phyloP scores from a whole-genome alignment of 371 early-diverging fungal genomes.

The Lichtheimia ramosa region DNA sequence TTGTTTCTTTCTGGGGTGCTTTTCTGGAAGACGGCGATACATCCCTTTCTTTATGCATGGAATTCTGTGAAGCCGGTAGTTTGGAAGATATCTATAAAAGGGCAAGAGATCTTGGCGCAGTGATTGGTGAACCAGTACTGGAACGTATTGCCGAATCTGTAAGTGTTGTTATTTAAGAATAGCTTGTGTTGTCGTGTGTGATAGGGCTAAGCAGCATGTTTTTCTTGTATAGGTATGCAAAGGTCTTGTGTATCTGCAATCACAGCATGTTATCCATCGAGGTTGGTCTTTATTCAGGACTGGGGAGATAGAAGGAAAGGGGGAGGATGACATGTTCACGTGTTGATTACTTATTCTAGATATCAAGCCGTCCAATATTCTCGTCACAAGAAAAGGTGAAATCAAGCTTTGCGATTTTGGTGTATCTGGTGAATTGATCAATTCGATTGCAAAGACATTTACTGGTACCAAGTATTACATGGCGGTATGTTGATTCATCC shows the following conservation, averaged over 20 bases:
- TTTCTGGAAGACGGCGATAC: slow-evolving; percentile 87
- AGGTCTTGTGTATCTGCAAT: slow-evolving; percentile 78
- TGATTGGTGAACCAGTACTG: slow-evolving; percentile 78
- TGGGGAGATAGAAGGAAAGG: too few species aligned
- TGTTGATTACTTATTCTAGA: slow-evolving; percentile 39
- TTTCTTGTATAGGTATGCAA: slow-evolving; percentile 61
- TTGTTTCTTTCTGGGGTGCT: slow-evolving; percentile 94
- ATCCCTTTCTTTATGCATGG: slow-evolving; percentile 93
- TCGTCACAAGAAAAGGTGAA: slow-evolving; percentile 81
- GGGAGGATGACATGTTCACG: too few species aligned
- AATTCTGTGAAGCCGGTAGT: slow-evolving; percentile 86
- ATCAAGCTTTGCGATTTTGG: slow-evolving; percentile 98
- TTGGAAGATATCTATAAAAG: slow-evolving; percentile 79
- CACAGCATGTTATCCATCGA: slow-evolving; percentile 85
- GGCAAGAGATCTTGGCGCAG: slow-evolving; percentile 57
- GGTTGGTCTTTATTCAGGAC: slow-evolving; percentile 15
- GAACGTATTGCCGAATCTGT: slow-evolving; percentile 81
- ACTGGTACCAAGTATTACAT: slow-evolving; percentile 96
- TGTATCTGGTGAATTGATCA: slow-evolving; percentile 88
- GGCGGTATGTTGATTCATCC: slow-evolving; percentile 71
- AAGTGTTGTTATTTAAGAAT: slow-evolving; percentile 9
- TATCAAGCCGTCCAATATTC: slow-evolving; percentile 92
- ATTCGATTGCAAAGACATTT: slow-evolving; percentile 92
- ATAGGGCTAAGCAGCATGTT: background rate
- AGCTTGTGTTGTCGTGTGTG: background rate